Evolutionary conservation across 768 basidiomycete species (phyloP), one percentile per base, ranked within the genome.

Genomic region (Mycena crocata): DNA sequence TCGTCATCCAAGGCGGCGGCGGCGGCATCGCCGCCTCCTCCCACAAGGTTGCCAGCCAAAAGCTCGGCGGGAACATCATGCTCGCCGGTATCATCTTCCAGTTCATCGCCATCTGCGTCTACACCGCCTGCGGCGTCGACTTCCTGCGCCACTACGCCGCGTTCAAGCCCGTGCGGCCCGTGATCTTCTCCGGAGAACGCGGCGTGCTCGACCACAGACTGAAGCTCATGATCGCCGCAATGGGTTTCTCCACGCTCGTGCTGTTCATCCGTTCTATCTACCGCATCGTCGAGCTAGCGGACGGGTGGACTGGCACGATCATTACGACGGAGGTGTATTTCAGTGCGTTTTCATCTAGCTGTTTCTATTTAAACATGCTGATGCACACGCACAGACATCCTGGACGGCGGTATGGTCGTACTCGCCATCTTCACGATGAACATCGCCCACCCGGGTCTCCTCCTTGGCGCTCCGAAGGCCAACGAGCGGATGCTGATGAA

Each of bases 51-150:
- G 31, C 44, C 21, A 34, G 19, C 13, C 14, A 21, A 1, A 12
- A 64, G 3, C 62, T 56, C 35, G 76, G 76, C 19, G 73, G 54
- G 23, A 65, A 75, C 48, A 64, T 77, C 45, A 90, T 90, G 89
- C 81, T 90, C 21, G 87, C 77, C 3, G 91, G 90, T 54, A 90
- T 92, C 67, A 77, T 80, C 23, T 84, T 90, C 70, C 90, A 92
- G 70, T 75, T 89, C 30, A 84, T 77, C 17, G 79, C 81, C 44
- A 82, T 88, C 55, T 68, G 76, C 2, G 57, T 83, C 14, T 89
- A 83, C 62, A 73, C 81, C 5, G 34, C 76, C 15, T 80, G 79
- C 17, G 83, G 81, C 0, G 55, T 70, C 23, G 87, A 89, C 66
- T 88, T 85, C 72, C 76, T 84, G 64, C 24, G 81, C 17, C 83